Base-by-base conservation (phyloP, 2,329 filamentous ascomycete genomes). In the Fusarium sarcochroum region DNA sequence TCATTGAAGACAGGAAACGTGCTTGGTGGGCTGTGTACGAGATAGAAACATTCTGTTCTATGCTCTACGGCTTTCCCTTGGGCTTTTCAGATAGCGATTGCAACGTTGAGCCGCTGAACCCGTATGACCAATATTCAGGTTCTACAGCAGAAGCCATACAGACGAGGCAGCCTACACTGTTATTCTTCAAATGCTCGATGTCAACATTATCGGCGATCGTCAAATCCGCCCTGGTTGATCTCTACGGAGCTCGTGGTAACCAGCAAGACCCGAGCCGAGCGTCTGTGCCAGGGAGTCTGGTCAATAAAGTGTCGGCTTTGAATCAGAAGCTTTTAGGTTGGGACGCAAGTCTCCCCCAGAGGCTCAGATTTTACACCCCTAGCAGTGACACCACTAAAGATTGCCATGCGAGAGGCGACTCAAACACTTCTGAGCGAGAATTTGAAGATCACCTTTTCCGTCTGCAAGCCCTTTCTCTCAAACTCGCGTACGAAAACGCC, bases 1-100 rank as follows among this genome's bases (percentile, higher is more conserved):
- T 30, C 1, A 63, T 37, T 65, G 76, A 79, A 44, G 71, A 73
- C 1, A 53, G 75, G 14, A 80, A 81, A 18, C 75, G 79, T 1
- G 78, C 77, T 11, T 81, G 79, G 80, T 81, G 79, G 78, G 79
- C 80, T 1, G 75, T 81, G 0, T 79, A 81, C 37, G 80, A 81
- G 48, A 77, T 80, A 2, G 80, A 81, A 37, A 80, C 77, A 0
- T 79, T 80, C 21, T 80, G 78, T 53, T 80, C 79, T 0, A 80
- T 81, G 73, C 70, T 78, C 0, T 81, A 81, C 37, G 79, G 80
- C 2, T 80, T 78, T 41, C 79, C 79, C 0, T 52, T 65, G 1
- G 70, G 72, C 7, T 79, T 80, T 15, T 63, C 63, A 0, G 78
- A 79, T 34, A 56, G 45, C 1, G 79, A 80, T 53, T 80, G 75